Conservation (phyloP, 108 stramenopile species). For the Cyclotella atomus region DNA sequence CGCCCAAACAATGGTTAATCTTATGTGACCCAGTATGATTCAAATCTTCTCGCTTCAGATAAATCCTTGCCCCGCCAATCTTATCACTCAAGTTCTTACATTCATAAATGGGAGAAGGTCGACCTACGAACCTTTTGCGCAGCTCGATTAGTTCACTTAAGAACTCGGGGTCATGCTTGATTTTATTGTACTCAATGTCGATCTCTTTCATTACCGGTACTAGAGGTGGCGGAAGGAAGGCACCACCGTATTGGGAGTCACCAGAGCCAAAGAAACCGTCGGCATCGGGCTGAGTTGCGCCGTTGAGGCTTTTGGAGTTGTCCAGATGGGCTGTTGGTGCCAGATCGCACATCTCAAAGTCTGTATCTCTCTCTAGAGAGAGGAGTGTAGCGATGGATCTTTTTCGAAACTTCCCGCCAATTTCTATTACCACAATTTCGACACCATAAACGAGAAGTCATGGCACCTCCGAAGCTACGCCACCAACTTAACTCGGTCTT, state of each 20-base stretch:
- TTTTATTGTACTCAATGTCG: constrained; percentile 79
- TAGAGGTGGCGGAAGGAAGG: constrained; percentile 34
- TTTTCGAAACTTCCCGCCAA: neutral
- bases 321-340: constrained; percentile 13
- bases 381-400: too few species aligned
- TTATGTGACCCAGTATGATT: constrained; percentile 96
- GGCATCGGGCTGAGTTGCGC: constrained; percentile 20
- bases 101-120: constrained; percentile 91
- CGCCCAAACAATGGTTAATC: constrained; percentile 95
- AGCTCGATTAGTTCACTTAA: constrained; percentile 84
- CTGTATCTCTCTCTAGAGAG: too few species aligned
- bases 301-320: constrained; percentile 17
- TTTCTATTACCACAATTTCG: too few species aligned
- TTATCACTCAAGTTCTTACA: constrained; percentile 83
- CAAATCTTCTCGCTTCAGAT: constrained; percentile 94
- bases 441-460: too few species aligned
- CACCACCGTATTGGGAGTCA: constrained; percentile 22
- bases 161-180: constrained; percentile 86
- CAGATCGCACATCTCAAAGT: too few species aligned
- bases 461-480: constrained; percentile 56
- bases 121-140: constrained; percentile 85
- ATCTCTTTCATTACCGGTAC: constrained; percentile 64
- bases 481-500: constrained; percentile 55
- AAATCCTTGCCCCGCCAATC: constrained; percentile 88
- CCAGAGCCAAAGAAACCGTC: constrained; percentile 33